phyloP scores from a whole-genome alignment of 768 basidiomycete genomes.

The Tricholoma sp. region DNA sequence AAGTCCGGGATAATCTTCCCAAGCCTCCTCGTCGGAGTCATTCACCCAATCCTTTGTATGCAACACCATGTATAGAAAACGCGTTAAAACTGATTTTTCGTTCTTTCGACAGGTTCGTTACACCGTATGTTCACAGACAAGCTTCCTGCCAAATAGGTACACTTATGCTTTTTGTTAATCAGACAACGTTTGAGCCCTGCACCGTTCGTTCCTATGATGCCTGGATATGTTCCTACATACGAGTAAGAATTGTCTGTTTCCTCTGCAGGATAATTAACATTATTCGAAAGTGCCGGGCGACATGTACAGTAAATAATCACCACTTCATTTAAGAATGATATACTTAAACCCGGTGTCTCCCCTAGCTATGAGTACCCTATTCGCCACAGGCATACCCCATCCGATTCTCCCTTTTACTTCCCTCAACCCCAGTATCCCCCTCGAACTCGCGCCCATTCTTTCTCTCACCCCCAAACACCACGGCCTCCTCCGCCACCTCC shows the following conservation, averaged over 20 bases:
- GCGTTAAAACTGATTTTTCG: neutral
- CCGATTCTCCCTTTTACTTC: conserved; percentile 1
- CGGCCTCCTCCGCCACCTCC: conserved; percentile 2
- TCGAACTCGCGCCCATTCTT: conserved; percentile 1
- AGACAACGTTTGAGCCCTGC: neutral
- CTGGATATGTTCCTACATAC: neutral
- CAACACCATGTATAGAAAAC: neutral
- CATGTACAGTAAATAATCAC: conserved; percentile 12
- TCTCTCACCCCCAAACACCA: conserved; percentile 19
- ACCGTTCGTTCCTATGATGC: neutral
- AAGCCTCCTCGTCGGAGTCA: conserved; percentile 11
- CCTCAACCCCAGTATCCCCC: conserved; percentile 10
- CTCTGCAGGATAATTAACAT: neutral
- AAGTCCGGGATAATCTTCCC: conserved; percentile 21
- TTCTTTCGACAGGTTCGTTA: conserved; percentile 20
- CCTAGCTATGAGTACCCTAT: conserved; percentile 13
- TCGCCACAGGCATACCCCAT: conserved; percentile 13
- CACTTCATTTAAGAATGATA: neutral
- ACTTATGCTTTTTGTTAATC: neutral
- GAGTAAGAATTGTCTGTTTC: neutral
- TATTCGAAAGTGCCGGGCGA: conserved; percentile 1
- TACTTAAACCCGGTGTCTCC: neutral
- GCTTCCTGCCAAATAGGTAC: neutral
- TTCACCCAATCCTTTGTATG: neutral
- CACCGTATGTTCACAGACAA: conserved; percentile 20